Base-by-base conservation (phyloP, 2,329 filamentous ascomycete species). In the Hymenoscyphus scutula region DNA sequence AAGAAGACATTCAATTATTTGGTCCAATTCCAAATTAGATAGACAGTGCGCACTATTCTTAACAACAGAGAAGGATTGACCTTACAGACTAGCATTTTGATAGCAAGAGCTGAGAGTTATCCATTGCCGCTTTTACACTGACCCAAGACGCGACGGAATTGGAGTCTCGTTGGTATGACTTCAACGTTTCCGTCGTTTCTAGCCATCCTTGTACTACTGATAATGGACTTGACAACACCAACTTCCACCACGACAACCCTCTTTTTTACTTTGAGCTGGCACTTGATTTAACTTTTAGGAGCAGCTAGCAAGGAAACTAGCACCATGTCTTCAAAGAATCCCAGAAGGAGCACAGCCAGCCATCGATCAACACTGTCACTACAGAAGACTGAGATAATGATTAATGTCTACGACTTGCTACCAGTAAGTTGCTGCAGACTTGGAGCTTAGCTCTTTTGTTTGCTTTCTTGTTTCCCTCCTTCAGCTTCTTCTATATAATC, bases 361-460 rank as follows among this genome's bases (percentile, higher is more conserved):
- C 89, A 90, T 72, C 79, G 88, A 65, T 87, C 85, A 62, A 90
- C 88, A 1, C 74, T 90, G 55, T 89, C 88, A 17, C 77, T 90
- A 23, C 85, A 88, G 68, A 89, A 89, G 73, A 91, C 88, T 1
- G 87, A 92, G 73, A 83, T 93, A 65, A 78, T 84, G 56, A 92
- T 93, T 72, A 87, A 92, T 72, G 86, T 92, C 71, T 93, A 93
- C 72, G 90, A 92, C 74, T 79, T 92, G 7, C 79, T 93, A 17
- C 87, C 89, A 45, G 88, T 90, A 81, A 63, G 76, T 70, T 48
- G 37, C 11, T 27, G 7, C 19, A 10, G 53, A 19, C 17, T 58
- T 17, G 23, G 5, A 32, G 29, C 15, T 6, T n/a, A 15, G 1
- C 34, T 59, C 5, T 3, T 6, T 5, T 32, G 3, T 3, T 29